Evolutionary conservation across 2,329 filamentous ascomycete genomes (phyloP).

Genomic region (Calonectria hawksworthii): DNA sequence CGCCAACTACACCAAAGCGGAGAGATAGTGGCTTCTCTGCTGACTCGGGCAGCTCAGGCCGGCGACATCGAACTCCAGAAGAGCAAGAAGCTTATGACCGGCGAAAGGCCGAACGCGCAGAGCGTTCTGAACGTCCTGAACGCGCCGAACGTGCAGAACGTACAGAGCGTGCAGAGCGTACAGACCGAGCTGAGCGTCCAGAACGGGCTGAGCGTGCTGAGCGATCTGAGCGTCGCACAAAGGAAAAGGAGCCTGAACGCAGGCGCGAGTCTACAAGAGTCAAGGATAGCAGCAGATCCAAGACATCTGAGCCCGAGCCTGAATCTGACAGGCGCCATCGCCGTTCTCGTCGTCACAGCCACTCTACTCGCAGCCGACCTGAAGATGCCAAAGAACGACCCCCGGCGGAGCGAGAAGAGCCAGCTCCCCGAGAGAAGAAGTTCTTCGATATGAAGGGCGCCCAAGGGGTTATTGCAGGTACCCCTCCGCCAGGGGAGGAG

Average conservation of each 20-base stretch:
- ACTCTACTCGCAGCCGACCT: constrained; percentile 51
- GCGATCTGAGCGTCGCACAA: constrained; percentile 49
- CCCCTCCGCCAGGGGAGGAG: constrained; percentile 44
- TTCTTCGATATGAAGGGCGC: constrained; percentile 59
- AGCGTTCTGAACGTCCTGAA: background rate
- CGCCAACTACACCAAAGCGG: constrained; percentile 56
- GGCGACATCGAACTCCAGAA: constrained; percentile 59
- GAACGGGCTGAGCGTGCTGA: constrained; percentile 50
- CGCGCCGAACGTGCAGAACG: constrained; percentile 56
- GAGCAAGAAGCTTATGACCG: constrained; percentile 66
- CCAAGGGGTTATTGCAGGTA: constrained; percentile 50
- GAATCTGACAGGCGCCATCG: constrained; percentile 50
- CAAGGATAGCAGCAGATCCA: constrained; percentile 44
- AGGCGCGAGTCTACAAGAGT: constrained; percentile 33
- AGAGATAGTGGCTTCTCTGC: constrained; percentile 62
- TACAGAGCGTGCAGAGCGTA: constrained; percentile 43
- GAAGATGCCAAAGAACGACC: constrained; percentile 49
- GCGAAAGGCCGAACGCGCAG: constrained; percentile 61
- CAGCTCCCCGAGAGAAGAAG: constrained; percentile 50
- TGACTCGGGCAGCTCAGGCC: constrained; percentile 53
- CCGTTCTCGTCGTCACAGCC: constrained; percentile 58
- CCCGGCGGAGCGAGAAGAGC: constrained; percentile 42
- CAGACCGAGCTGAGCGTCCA: constrained; percentile 52
- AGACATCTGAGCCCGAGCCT: constrained; percentile 32
- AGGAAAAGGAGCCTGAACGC: constrained; percentile 42